Base-by-base conservation (phyloP, 140 eudicot species). In the Stevia rebaudiana region DNA sequence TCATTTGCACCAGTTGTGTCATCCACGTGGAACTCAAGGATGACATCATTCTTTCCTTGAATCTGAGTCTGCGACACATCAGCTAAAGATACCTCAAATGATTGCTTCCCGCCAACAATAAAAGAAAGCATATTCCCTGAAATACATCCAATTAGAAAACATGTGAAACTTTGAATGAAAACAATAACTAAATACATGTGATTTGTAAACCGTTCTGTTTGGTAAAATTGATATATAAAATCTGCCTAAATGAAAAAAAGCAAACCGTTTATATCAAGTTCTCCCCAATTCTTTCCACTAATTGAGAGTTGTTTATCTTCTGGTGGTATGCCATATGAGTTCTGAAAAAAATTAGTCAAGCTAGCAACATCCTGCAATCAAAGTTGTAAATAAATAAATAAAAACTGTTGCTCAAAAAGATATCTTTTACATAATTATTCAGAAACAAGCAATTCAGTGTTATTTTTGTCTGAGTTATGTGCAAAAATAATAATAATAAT, bases 1-100 rank as follows among this genome's bases (percentile, higher is more conserved):
- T 92, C 98, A 56, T 85, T 92, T 47, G 98, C 98, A 63, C 98
- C 94, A 58, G 98, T 85, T 30, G 96, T 88, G 68, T 92, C 98
- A 79, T 92, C 98, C 21, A 92, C 96, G 25, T 92, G 98, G 70
- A 92, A 92, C 81, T 92, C 98, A 87, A 92, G 61, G 71, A 88
- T 74, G 63, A 92, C 98, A 79, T 92, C 98, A 75, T 83, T 92
- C 71, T 92, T 92, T 24, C 94, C 98, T 85, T 92, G 98, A 48
- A 92, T 83, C 40, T 88, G 96, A 56, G 98, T 85, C 61, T 88
- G 98, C 21, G 98, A 64, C 25, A 92, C 96, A 74, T 92, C 96
- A n/a, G 98, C 95, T 66, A 92, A 74, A 1, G 98, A 92, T 43
- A 92, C 72, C 81, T 92, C 96, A 67, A 92, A 92, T 6, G 96